Percentiles rank a stretch among this genome's conserved stretches.
These are phyloP conservation scores for Colletotrichum trifolii DNA, from an alignment of 2,329 filamentous ascomycete genomes.

Conservation along the genomic window DNA sequence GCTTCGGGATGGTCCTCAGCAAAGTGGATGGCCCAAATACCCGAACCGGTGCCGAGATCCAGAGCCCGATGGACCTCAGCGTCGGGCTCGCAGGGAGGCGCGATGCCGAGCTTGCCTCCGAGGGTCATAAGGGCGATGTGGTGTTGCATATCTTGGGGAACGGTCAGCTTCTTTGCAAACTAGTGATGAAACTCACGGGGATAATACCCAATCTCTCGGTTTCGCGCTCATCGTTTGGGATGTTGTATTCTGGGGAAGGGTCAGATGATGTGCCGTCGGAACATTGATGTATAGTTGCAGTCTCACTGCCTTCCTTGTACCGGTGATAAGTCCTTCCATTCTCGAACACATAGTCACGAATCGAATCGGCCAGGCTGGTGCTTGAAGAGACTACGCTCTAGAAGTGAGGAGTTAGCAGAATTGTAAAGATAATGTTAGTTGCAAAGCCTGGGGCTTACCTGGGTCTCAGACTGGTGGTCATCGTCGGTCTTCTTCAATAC, in stretches of 20 bases:
- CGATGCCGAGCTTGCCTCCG: constrained; percentile 44
- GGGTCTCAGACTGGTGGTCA: too few species aligned
- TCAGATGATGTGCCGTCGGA: too few species aligned
- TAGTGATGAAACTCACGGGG: not conserved
- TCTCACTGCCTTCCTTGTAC: constrained; percentile 41
- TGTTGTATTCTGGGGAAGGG: constrained; percentile 39
- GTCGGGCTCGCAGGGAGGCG: constrained; percentile 37
- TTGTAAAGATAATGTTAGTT: not conserved
- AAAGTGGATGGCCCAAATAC: constrained; percentile 14
- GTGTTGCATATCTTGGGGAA: constrained; percentile 47
- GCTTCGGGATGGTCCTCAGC: constrained; percentile 46
- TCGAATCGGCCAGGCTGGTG: constrained; percentile 11
- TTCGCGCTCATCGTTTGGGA: constrained; percentile 42
- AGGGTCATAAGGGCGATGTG: constrained; percentile 47
- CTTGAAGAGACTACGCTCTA: constrained; percentile 7
- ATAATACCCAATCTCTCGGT: constrained; percentile 41
- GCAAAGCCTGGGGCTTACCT: too few species aligned
- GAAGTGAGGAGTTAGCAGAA: not conserved
- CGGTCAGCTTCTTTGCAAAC: too few species aligned
- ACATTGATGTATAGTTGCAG: too few species aligned
- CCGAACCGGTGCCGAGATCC: constrained; percentile 25
- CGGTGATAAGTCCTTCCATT: constrained; percentile 29
- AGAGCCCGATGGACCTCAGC: constrained; percentile 39
- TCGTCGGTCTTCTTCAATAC: too few species aligned
- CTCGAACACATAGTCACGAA: constrained; percentile 10